These are phyloP conservation scores for Ceratobasidium sp. DNA, from an alignment of 1,284 basidiomycete species.

Conservation along the genomic window DNA sequence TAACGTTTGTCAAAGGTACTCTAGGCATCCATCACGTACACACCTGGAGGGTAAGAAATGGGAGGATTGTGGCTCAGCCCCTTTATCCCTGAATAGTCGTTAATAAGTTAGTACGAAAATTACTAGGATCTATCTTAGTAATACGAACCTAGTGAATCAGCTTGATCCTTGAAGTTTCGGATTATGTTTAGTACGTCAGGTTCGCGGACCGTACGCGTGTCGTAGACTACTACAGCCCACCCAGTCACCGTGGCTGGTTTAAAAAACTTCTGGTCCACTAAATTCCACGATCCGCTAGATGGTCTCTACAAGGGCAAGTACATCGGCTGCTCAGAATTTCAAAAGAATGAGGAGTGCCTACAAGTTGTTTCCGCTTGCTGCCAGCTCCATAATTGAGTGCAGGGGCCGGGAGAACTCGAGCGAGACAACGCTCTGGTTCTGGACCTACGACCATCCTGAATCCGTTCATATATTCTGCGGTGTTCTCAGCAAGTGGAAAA, in stretches of 20 bases:
- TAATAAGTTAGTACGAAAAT: too few species aligned
- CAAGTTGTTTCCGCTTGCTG: constrained; percentile 21
- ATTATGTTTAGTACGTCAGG: constrained; percentile 4
- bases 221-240: constrained; percentile 28
- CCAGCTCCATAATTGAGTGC: constrained; percentile 36
- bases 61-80: constrained; percentile 4
- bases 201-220: constrained; percentile 2
- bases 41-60: constrained; percentile 20
- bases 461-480: constrained; percentile 38
- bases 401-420: constrained; percentile 40
- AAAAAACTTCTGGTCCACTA: constrained; percentile 15
- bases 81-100: not conserved
- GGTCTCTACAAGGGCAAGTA: constrained; percentile 5
- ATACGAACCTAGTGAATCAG: constrained; percentile 21
- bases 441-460: constrained; percentile 39
- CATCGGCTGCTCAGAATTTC: too few species aligned
- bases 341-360: not conserved
- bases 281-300: constrained; percentile 19
- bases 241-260: constrained; percentile 4
- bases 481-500: too few species aligned
- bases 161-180: constrained; percentile 1
- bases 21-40: not conserved
- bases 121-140: too few species aligned
- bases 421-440: constrained; percentile 3
- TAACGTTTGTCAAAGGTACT: not conserved